These are phyloP conservation scores for Geotrichum siamense DNA, from an alignment of 1,139 yeast genomes.

Conservation along the genomic window DNA sequence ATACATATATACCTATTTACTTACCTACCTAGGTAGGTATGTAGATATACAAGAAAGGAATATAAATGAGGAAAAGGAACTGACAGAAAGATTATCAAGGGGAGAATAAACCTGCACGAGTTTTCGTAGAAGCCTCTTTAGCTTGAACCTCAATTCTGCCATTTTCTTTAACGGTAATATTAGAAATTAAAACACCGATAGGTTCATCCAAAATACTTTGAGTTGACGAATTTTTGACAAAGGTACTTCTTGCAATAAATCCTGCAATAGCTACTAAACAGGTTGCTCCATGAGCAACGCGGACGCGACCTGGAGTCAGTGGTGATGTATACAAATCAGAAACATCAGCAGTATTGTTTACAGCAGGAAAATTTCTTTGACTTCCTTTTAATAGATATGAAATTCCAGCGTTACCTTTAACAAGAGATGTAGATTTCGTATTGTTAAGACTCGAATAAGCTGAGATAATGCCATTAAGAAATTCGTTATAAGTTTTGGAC, in stretches of 20 bases:
- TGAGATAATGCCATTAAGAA: background rate
- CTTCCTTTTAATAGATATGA: constrained; percentile 15
- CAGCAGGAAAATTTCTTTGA: constrained; percentile 9
- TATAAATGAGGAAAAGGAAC: too few species aligned
- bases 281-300: constrained; percentile 3
- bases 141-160: constrained; percentile 12
- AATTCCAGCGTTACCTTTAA: constrained; percentile 17
- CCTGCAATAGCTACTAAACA: constrained; percentile 17
- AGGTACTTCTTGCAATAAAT: constrained; percentile 11
- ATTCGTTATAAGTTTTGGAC: constrained; percentile 1
- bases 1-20: too few species aligned
- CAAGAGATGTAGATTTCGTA: background rate
- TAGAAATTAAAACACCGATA: constrained; percentile 7
- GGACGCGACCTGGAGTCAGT: background rate
- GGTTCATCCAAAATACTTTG: background rate
- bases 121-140: background rate
- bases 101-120: too few species aligned
- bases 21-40: too few species aligned
- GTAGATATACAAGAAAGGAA: too few species aligned
- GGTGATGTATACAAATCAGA: background rate
- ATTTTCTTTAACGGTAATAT: constrained; percentile 6
- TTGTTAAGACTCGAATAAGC: background rate
- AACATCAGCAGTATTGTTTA: background rate
- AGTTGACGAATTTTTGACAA: background rate
- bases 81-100: too few species aligned